Evolutionary conservation across 2,329 filamentous ascomycete genomes (phyloP).

Genomic region (Epichloe gansuensis): DNA sequence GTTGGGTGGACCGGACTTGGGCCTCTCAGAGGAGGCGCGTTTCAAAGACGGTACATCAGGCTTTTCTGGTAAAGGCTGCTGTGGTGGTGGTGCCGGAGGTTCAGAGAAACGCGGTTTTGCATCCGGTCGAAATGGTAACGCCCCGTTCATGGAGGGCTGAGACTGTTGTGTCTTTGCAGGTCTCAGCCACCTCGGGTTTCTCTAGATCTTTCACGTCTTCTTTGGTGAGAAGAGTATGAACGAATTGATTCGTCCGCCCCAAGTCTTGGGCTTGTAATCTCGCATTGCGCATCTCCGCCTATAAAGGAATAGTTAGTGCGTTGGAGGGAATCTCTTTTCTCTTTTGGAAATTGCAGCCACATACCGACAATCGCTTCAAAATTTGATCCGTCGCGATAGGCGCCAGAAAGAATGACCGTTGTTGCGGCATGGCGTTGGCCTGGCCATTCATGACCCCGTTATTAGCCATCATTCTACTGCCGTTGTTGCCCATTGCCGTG

Average conservation of each 20-base stretch:
- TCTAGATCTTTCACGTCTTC: slow-evolving; percentile 50
- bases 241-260: slow-evolving; percentile 66
- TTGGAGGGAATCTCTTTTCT: neutral
- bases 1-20: slow-evolving; percentile 41
- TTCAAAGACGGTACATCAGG: slow-evolving; percentile 68
- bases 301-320: neutral
- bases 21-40: slow-evolving; percentile 61
- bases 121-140: slow-evolving; percentile 51
- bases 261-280: slow-evolving; percentile 81
- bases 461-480: slow-evolving; percentile 45
- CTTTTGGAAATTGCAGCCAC: slow-evolving; percentile 5
- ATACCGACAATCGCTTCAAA: slow-evolving; percentile 47
- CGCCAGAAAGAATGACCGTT: slow-evolving; percentile 73
- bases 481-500: slow-evolving; percentile 47
- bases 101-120: slow-evolving; percentile 79
- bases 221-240: slow-evolving; percentile 62
- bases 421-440: slow-evolving; percentile 51
- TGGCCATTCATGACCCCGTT: slow-evolving; percentile 33
- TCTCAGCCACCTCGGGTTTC: slow-evolving; percentile 35
- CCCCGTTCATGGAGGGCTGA: slow-evolving; percentile 36
- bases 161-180: slow-evolving; percentile 32
- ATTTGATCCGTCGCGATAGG: slow-evolving; percentile 91
- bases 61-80: slow-evolving; percentile 87
- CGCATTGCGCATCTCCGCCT: slow-evolving; percentile 80
- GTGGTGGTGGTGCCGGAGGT: slow-evolving; percentile 82